Conservation (phyloP, 148 eudicot species). For the Vaccinium myrtillus region DNA sequence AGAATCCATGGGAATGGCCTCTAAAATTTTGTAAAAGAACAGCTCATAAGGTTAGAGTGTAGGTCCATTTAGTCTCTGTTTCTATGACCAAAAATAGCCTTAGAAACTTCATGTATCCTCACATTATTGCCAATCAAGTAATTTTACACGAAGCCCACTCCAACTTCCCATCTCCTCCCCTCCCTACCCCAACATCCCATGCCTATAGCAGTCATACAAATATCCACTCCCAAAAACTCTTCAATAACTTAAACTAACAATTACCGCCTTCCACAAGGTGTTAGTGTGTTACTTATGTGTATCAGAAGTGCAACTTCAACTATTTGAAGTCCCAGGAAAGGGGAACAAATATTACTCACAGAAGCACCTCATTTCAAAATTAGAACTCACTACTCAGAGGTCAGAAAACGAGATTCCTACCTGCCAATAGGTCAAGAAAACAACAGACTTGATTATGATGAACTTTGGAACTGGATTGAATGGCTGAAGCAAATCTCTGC, state of each 20-base stretch:
- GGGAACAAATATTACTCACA: neutral
- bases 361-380: neutral
- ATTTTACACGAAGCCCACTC: neutral
- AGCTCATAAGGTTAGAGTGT: neutral
- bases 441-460: slow-evolving; percentile 88
- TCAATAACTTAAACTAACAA: neutral
- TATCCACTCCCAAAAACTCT: neutral
- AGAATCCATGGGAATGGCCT: neutral
- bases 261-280: neutral
- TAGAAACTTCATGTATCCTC: neutral
- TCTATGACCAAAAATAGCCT: neutral
- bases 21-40: neutral
- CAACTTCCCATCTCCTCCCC: neutral
- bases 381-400: neutral
- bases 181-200: neutral
- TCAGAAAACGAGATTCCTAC: slow-evolving; percentile 26
- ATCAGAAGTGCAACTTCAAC: neutral
- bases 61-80: neutral
- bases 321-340: neutral
- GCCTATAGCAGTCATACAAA: neutral
- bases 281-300: neutral
- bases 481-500: slow-evolving; percentile 92
- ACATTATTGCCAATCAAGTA: neutral
- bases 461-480: slow-evolving; percentile 98
- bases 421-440: slow-evolving; percentile 99